Conservation (phyloP, 2,329 filamentous ascomycete genomes). For the Cytospora schulzeri region DNA sequence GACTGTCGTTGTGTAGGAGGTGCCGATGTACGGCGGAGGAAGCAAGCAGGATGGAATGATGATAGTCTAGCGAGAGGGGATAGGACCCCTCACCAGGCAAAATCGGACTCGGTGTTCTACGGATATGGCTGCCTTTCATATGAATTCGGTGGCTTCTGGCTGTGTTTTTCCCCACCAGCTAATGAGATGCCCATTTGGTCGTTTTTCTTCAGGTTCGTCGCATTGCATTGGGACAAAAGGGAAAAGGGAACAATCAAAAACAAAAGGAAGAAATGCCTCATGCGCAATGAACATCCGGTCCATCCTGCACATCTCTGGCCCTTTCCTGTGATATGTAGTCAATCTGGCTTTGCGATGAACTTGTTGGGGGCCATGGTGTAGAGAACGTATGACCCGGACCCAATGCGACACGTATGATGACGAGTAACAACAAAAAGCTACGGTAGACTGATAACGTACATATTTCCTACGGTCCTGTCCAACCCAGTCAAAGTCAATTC, state of each 20-base stretch:
- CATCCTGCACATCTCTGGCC: constrained; percentile 8
- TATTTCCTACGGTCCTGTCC: no score
- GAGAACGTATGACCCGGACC: not conserved
- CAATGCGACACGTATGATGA: not conserved
- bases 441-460: no score
- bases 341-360: no score
- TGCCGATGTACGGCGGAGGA: not conserved
- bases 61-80: constrained; percentile 19
- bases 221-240: constrained; percentile 24
- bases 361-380: no score
- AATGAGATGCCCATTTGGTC: constrained; percentile 22
- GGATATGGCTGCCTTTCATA: constrained; percentile 27
- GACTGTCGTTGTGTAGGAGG: not conserved
- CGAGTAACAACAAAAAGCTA: no score
- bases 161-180: constrained; percentile 18
- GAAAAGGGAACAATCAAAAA: constrained; percentile 27
- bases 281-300: constrained; percentile 27
- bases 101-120: constrained; percentile 29
- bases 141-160: constrained; percentile 25
- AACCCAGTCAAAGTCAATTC: not conserved
- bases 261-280: constrained; percentile 25
- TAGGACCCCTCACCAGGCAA: constrained; percentile 22
- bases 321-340: not conserved
- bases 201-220: constrained; percentile 23
- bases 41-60: constrained; percentile 11